phyloP scores from a whole-genome alignment of 2,329 filamentous ascomycete species.

The Leptographium procerum region DNA sequence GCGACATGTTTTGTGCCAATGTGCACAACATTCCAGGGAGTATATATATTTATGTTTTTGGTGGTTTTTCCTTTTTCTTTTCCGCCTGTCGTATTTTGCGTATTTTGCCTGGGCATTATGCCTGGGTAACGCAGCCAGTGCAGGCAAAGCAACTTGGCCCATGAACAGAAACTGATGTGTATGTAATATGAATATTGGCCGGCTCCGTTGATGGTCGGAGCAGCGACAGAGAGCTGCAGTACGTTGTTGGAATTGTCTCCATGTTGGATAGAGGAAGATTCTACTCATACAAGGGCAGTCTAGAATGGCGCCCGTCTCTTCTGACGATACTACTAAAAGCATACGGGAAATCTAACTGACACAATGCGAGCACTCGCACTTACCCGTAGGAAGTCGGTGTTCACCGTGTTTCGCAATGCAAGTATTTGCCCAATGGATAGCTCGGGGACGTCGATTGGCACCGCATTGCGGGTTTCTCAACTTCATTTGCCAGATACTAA shows the following conservation, averaged over 20 bases:
- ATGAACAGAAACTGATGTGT: neutral
- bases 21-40: neutral
- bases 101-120: neutral
- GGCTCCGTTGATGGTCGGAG: neutral
- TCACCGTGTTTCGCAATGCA: no score
- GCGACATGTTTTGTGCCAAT: neutral
- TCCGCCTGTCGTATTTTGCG: neutral
- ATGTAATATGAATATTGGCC: neutral
- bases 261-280: neutral
- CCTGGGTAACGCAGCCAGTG: neutral
- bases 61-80: neutral
- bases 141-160: neutral
- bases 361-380: no score
- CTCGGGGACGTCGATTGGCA: neutral
- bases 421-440: no score
- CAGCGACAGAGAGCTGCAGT: neutral
- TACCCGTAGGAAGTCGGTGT: no score
- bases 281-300: neutral
- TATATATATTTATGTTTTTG: neutral
- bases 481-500: constrained; percentile 1
- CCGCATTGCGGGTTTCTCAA: neutral
- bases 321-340: neutral
- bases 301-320: neutral
- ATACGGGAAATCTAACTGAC: neutral
- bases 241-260: neutral